phyloP scores from a whole-genome alignment of 2,329 filamentous ascomycete species.

The Blumeria graminis region DNA sequence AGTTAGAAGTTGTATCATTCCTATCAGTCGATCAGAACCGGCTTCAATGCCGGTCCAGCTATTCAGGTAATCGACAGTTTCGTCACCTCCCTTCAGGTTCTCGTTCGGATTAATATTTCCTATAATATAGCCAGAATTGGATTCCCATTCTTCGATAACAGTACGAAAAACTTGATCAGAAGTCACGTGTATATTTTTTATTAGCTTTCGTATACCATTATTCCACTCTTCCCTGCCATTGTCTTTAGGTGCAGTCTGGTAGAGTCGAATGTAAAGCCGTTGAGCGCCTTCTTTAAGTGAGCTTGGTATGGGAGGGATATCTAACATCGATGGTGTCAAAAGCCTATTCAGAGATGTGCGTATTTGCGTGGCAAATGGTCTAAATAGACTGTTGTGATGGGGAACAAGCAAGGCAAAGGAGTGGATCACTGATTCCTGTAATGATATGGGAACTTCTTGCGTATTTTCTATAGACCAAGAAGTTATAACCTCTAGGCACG shows the following conservation, averaged over 20 bases:
- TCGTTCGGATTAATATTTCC: constrained; percentile 21
- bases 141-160: constrained; percentile 62
- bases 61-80: constrained; percentile 28
- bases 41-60: constrained; percentile 51
- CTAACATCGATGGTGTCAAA: constrained; percentile 38
- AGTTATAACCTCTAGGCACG: constrained; percentile 44
- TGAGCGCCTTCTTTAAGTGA: constrained; percentile 33
- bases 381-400: constrained; percentile 63
- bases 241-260: constrained; percentile 62
- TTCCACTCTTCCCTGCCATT: constrained; percentile 57
- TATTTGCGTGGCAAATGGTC: constrained; percentile 49
- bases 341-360: constrained; percentile 32
- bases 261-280: constrained; percentile 43
- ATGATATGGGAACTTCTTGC: constrained; percentile 20
- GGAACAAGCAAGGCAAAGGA: constrained; percentile 49
- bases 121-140: constrained; percentile 26
- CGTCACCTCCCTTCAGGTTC: constrained; percentile 24
- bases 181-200: constrained; percentile 43
- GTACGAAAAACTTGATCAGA: constrained; percentile 57
- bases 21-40: constrained; percentile 43
- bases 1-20: constrained; percentile 39
- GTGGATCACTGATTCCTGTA: constrained; percentile 45
- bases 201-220: constrained; percentile 33
- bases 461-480: constrained; percentile 16
- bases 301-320: constrained; percentile 23